Evolutionary conservation across 345 rosid species (phyloP), one percentile per base, ranked within the genome.

Genomic region (Combretum micranthum): DNA sequence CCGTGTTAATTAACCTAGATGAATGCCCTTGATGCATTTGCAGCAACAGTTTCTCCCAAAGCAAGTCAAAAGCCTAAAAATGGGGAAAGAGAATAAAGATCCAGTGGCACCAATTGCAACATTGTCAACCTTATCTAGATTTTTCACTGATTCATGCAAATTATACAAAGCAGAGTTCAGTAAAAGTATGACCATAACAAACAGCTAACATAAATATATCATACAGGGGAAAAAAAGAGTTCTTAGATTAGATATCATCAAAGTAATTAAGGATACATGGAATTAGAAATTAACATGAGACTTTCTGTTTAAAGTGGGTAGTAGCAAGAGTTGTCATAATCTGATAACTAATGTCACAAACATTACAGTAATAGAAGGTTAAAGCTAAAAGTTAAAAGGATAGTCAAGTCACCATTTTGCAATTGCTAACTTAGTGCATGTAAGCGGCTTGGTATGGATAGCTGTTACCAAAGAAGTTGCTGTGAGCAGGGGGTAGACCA

Each of bases 391-490:
- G 87, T 78, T 80, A 82, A 83, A 69, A 83, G 72, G 78, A 19
- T 74, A 77, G 70, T 72, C 74, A 62, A 67, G 83, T 82, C 79
- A 77, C 77, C 75, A 71, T 71, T 60, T 62, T 56, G 60, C 69
- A 69, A 50, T 63, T 52, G 68, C 67, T 52, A 58, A 66, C 66
- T 74, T 83, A 88, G 83, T 83, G 84, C 72, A 83, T 81, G 68
- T 85, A 83, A 7, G 83, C 72, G 67, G 93, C 70, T 70, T 80
- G 90, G 77, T 86, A 88, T 74, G 80, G 96, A 66, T 83, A 85
- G 76, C 90, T 81, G 59, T 85, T 88, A 62, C 85, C 88, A 3
- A 83, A 88, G 78, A 77, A 85, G 88, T 78, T 83, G 43, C 90
- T 83, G 52, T 82, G 94, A 56, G 68, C 75, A 54, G 78, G 37